Base-by-base conservation (phyloP, 192 early-diverging fungal genomes). In the Martensiomyces pterosporus region DNA sequence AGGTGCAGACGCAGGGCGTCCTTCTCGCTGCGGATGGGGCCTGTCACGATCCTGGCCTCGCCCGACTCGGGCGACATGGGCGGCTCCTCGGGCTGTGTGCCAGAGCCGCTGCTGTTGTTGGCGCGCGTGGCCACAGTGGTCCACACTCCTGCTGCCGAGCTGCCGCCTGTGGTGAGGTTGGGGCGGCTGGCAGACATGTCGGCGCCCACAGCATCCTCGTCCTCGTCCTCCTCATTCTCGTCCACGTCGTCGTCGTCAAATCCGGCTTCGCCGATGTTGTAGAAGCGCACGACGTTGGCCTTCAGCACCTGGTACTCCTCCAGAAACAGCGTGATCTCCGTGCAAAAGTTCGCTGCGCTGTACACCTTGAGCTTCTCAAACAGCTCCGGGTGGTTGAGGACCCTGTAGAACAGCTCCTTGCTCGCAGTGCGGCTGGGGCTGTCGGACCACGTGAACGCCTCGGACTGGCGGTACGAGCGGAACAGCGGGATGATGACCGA, bases 281-380 rank as follows among this genome's bases (percentile, higher is more conserved):
- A 75, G 49, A 75, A 75, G 42, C 65, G 60, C 42, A 75, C 66
- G 8, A 71, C 67, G 38, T 64, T 68, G 34, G 64, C 64, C 46
- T 78, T 78, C 39, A 78, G 76, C 38, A 65, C 58, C 29, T 74
- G 69, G 52, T 78, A 78, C 51, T 78, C 70, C 36, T 78, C 76
- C 7, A 78, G 47, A 43, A 78, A 78, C 47, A 74, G 42, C 15
- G 70, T 68, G 38, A 78, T 57, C 32, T 74, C 69, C 1, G 70
- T 63, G 25, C 69, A 74, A 52, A 73, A 74, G 55, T 78, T 67
- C 25, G 76, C 64, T 0, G 70, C 70, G 26, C 61, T 65, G 36
- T 68, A 73, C 19, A 72, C 54, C 45, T 69, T 67, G 32, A 73
- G 61, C 45, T 65, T 47, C 24, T 64, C 60, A 38, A 77, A 73